Evolutionary conservation across 805 yeast species (phyloP).

Genomic region (Candida bentonensis): DNA sequence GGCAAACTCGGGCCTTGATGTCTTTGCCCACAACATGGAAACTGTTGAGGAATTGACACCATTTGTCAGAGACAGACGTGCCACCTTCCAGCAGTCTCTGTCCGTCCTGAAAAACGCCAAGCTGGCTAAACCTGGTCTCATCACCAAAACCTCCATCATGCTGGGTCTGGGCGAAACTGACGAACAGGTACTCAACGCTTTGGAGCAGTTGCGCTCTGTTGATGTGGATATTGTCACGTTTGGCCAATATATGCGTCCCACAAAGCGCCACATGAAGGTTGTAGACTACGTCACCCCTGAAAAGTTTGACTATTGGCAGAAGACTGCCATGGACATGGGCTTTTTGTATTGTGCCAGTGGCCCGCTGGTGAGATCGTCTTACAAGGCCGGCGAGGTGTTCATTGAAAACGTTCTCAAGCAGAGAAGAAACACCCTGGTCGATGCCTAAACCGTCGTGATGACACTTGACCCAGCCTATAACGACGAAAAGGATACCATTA

Average conservation of each 20-base stretch:
- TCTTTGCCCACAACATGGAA: conserved; percentile 92
- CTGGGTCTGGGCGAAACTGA: conserved; percentile 94
- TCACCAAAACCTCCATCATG: conserved; percentile 93
- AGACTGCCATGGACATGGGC: conserved; percentile 72
- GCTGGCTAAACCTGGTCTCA: conserved; percentile 50
- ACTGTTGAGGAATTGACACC: conserved; percentile 95
- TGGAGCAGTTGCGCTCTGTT: conserved; percentile 60
- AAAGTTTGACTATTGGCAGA: conserved; percentile 87
- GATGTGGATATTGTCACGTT: conserved; percentile 91
- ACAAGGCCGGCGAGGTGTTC: conserved; percentile 96
- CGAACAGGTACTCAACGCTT: conserved; percentile 65
- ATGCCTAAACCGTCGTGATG: neutral
- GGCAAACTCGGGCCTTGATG: conserved; percentile 83
- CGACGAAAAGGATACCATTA: neutral
- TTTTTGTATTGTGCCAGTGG: conserved; percentile 95
- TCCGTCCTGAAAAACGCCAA: conserved; percentile 72
- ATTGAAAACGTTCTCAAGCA: conserved; percentile 84
- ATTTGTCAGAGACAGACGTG: conserved; percentile 89
- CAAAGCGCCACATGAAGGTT: conserved; percentile 96
- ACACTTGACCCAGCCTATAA: neutral
- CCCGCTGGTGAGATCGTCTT: conserved; percentile 89
- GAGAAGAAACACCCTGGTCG: conserved; percentile 25
- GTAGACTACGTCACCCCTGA: conserved; percentile 91
- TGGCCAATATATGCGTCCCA: conserved; percentile 98
- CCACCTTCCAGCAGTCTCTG: conserved; percentile 82